These are phyloP conservation scores for Globisporangium abappressorium DNA, from an alignment of 352 stramenopile genomes.

Conservation along the genomic window DNA sequence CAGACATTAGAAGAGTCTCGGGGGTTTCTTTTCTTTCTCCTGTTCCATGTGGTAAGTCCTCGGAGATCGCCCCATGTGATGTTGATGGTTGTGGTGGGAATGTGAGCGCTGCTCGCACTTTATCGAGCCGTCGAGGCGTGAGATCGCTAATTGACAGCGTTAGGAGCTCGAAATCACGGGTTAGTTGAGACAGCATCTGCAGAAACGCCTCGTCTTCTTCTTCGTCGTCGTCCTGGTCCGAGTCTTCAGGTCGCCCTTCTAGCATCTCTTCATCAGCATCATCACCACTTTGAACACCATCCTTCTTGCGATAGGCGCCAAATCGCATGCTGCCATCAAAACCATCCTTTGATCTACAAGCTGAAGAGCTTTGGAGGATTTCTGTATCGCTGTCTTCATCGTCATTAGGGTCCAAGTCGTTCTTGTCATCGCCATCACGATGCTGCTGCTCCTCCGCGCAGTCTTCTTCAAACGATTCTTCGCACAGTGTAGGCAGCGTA, in stretches of 20 bases:
- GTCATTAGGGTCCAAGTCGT: not conserved
- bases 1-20: not conserved
- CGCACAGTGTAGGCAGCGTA: conserved; percentile 8
- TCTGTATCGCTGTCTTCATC: not conserved
- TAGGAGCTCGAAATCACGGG: conserved; percentile 1
- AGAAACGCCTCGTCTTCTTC: conserved; percentile 9
- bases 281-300: not conserved
- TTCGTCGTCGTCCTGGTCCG: not conserved
- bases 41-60: not conserved
- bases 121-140: not conserved
- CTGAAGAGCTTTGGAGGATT: not conserved
- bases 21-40: not conserved
- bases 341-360: not conserved
- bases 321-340: not conserved
- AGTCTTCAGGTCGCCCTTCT: not conserved
- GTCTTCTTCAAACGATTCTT: conserved; percentile 10
- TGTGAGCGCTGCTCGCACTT: conserved; percentile 11
- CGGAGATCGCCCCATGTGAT: not conserved
- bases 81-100: not conserved
- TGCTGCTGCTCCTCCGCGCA: not conserved
- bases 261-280: not conserved
- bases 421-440: not conserved
- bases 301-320: not conserved
- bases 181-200: conserved; percentile 14
- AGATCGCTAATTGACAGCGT: conserved; percentile 6